Conservation (phyloP, 495 filamentous ascomycete genomes). For the Lindgomyces ingoldianus region DNA sequence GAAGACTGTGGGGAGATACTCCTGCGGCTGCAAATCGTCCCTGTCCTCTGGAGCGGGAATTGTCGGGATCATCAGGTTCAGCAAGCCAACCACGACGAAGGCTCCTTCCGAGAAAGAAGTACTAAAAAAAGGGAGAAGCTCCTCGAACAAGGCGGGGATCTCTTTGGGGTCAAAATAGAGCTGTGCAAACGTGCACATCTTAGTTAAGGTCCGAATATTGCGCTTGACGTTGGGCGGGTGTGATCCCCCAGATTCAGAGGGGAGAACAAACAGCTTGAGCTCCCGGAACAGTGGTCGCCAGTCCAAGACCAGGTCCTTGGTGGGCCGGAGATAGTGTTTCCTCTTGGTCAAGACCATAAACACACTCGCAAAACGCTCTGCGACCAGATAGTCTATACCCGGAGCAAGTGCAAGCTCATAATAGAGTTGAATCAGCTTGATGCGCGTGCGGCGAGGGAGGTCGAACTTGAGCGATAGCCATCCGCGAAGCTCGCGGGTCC, state of each 20-base stretch:
- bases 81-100: slow-evolving; percentile 79
- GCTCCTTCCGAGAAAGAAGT: slow-evolving; percentile 87
- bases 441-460: slow-evolving; percentile 75
- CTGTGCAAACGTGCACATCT: slow-evolving; percentile 85
- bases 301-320: slow-evolving; percentile 84
- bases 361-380: slow-evolving; percentile 95
- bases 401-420: slow-evolving; percentile 92
- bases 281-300: slow-evolving; percentile 93
- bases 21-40: slow-evolving; percentile 71
- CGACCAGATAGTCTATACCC: slow-evolving; percentile 75
- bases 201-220: slow-evolving; percentile 74
- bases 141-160: slow-evolving; percentile 83
- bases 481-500: slow-evolving; percentile 92
- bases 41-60: slow-evolving; percentile 67
- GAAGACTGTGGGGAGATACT: slow-evolving; percentile 88
- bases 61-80: slow-evolving; percentile 88
- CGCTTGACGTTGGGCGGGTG: slow-evolving; percentile 62
- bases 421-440: slow-evolving; percentile 84
- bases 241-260: slow-evolving; percentile 69
- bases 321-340: slow-evolving; percentile 90
- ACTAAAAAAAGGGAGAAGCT: slow-evolving; percentile 92
- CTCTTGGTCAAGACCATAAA: slow-evolving; percentile 93
- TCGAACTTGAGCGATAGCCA: slow-evolving; percentile 98
- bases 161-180: slow-evolving; percentile 89
- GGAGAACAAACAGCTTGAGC: slow-evolving; percentile 83